Evolutionary conservation across 176 grass and related monocot genomes (phyloP).

Genomic region (Thinopyrum elongatum): DNA sequence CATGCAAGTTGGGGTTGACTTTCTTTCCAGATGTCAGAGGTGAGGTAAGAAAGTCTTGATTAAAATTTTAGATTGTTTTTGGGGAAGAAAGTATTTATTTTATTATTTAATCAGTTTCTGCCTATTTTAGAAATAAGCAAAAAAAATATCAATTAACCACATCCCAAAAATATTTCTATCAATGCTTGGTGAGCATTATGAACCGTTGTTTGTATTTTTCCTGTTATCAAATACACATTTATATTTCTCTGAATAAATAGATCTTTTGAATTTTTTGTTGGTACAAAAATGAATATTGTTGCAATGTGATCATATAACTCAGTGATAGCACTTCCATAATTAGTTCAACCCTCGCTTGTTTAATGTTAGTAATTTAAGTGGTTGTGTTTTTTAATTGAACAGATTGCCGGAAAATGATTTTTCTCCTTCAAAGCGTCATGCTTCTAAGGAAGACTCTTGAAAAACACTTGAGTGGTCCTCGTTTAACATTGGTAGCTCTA

Average conservation of each 20-base stretch:
- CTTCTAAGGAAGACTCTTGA: constrained; percentile 54
- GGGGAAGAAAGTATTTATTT: too few species aligned
- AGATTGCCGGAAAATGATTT: constrained; percentile 69
- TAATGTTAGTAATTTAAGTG: background rate
- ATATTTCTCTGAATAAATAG: background rate
- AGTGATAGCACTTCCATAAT: background rate
- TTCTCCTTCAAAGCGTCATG: constrained; percentile 37
- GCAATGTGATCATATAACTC: background rate
- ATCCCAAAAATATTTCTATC: too few species aligned
- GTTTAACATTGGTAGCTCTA: constrained; percentile 47
- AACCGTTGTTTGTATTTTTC: background rate
- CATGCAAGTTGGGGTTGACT: too few species aligned
- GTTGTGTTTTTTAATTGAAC: constrained; percentile 18
- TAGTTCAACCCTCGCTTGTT: background rate
- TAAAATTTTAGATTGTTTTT: too few species aligned
- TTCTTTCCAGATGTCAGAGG: too few species aligned
- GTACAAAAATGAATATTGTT: background rate
- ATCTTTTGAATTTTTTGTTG: background rate
- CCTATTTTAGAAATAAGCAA: too few species aligned
- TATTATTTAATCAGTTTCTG: too few species aligned
- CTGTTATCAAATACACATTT: background rate
- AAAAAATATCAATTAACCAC: too few species aligned
- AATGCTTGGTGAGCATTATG: constrained; percentile 60
- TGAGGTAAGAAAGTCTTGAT: too few species aligned
- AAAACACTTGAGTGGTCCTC: constrained; percentile 55